Conservation (phyloP, 805 yeast genomes). For the Saccharomycopsis guyanensis region DNA sequence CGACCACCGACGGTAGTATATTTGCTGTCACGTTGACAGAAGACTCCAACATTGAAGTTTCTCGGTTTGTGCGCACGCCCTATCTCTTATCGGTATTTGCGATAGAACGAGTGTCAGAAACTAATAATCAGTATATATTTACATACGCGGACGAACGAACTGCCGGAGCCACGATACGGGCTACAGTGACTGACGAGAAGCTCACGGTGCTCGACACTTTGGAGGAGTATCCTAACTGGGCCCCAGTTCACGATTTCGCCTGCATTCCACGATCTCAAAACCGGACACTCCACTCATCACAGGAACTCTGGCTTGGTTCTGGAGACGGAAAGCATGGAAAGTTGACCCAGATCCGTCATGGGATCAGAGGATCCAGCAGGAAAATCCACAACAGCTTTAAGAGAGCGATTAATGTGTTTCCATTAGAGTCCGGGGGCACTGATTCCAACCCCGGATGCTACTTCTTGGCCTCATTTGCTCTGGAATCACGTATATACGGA, state of each 20-base stretch:
- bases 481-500: not conserved
- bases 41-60: not conserved
- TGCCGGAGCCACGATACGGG: not conserved
- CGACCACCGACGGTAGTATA: slow-evolving; percentile 6
- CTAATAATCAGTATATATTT: not conserved
- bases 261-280: not conserved
- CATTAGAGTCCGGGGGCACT: not conserved
- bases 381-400: slow-evolving; percentile 1
- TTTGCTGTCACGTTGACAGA: slow-evolving; percentile 1
- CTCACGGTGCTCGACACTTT: slow-evolving; percentile 1
- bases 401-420: slow-evolving; percentile 7
- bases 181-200: not conserved
- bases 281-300: slow-evolving; percentile 2
- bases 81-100: slow-evolving; percentile 8
- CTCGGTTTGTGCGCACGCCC: not conserved
- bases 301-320: slow-evolving; percentile 15
- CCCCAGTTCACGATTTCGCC: slow-evolving; percentile 2
- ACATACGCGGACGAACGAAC: slow-evolving; percentile 11
- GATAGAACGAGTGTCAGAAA: not conserved
- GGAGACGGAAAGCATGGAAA: slow-evolving; percentile 10
- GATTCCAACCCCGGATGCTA: slow-evolving; percentile 4
- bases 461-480: slow-evolving; percentile 5
- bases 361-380: not conserved
- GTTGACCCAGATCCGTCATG: slow-evolving; percentile 7
- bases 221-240: slow-evolving; percentile 12